Evolutionary conservation across 805 yeast species (phyloP), one percentile per base, ranked within the genome.

Genomic region (Monosporozyma aerobia): DNA sequence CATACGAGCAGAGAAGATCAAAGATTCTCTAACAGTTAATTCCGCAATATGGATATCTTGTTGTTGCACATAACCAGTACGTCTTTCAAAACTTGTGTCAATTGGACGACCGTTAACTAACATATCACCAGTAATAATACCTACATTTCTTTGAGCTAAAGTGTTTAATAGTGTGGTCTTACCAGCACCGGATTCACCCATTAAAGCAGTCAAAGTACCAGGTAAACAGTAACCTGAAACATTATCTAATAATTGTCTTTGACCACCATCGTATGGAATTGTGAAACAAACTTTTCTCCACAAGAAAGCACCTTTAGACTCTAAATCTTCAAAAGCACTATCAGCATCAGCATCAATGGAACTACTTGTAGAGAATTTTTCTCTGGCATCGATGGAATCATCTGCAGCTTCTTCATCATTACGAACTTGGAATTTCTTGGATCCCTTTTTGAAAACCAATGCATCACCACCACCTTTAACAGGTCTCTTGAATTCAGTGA

Each of bases 111-210:
- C 87, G 63, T 81, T 78, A 27, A 82, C 83, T 66, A 78, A 58
- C 69, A 75, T 73, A 57, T 81, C 82, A 62, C 84, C 84, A 48
- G 85, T 75, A 47, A 83, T 80, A 44, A 77, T 77, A 66, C 89
- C 89, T 35, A 83, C 77, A 52, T 80, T 77, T 62, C 89, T 76
- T 61, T 79, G 80, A 25, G 87, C 82, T 59, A 83, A 70, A 54
- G 80, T 80, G 69, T 83, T 83, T 56, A 83, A 72, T 55, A 83
- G 69, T 2, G 89, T 83, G 16, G 89, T 83, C 63, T 83, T 83
- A 72, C 89, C 89, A 51, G 89, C 89, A 67, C 88, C 88, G 48
- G 87, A 80, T 29, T 82, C 82, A 57, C 87, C 86, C 84, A 80
- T 79, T 51, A 80, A 65, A 1, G 90, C 90, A 46, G 89, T 85